Conservation (phyloP, 116 monocot species). For the Cymodocea nodosa region DNA sequence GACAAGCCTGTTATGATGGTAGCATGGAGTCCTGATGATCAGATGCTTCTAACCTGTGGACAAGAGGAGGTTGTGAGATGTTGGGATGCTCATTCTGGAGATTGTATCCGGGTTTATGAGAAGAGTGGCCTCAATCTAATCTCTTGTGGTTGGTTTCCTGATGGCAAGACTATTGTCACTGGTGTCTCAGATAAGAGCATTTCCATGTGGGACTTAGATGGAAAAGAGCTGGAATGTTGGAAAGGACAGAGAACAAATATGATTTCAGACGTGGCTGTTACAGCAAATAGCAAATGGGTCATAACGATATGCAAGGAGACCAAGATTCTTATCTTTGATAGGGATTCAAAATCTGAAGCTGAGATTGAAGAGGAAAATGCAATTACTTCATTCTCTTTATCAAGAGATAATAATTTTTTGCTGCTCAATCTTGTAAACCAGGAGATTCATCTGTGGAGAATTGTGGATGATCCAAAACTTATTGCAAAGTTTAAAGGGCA, state of each 20-base stretch:
- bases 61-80: constrained; percentile 55
- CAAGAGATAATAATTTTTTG: constrained; percentile 57
- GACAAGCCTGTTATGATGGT: constrained; percentile 62
- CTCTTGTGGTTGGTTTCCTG: constrained; percentile 76
- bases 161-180: constrained; percentile 45
- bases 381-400: constrained; percentile 68
- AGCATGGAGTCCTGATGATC: constrained; percentile 79
- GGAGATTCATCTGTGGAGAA: constrained; percentile 83
- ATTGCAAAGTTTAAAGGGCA: constrained; percentile 57
- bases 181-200: constrained; percentile 48
- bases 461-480: constrained; percentile 28
- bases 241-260: constrained; percentile 41
- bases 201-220: constrained; percentile 53
- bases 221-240: constrained; percentile 52
- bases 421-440: constrained; percentile 69
- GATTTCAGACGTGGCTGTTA: constrained; percentile 52
- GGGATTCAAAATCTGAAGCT: constrained; percentile 39
- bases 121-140: constrained; percentile 40
- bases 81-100: constrained; percentile 63
- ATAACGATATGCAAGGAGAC: constrained; percentile 43
- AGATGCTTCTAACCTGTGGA: constrained; percentile 75
- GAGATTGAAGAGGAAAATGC: constrained; percentile 54
- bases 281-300: constrained; percentile 46
- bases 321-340: constrained; percentile 49
- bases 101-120: constrained; percentile 47